Evolutionary conservation across 352 stramenopile species (phyloP).

Genomic region (Thalassiosira gravida): DNA sequence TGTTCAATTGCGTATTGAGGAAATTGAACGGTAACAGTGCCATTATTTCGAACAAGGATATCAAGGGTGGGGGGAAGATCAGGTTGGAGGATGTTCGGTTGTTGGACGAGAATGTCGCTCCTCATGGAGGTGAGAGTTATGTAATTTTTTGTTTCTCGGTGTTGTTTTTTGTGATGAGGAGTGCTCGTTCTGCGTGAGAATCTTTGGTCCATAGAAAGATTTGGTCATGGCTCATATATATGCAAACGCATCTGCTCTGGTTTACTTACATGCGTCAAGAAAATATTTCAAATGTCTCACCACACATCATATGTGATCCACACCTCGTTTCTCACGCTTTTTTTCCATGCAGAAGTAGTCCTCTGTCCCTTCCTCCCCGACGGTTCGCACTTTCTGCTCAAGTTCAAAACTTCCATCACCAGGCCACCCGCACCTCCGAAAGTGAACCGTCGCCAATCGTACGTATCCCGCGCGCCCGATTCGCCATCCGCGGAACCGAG

Average conservation of each 20-base stretch:
- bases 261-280: too few relatives aligned
- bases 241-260: too few relatives aligned
- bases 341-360: slow-evolving; percentile 73
- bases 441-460: slow-evolving; percentile 17
- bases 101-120: slow-evolving; percentile 71
- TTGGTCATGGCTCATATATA: too few relatives aligned
- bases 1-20: slow-evolving; percentile 71
- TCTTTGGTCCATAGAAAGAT: too few relatives aligned
- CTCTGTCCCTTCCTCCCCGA: slow-evolving; percentile 79
- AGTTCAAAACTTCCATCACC: slow-evolving; percentile 61
- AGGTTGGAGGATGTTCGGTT: slow-evolving; percentile 68
- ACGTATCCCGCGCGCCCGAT: slow-evolving; percentile 53
- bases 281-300: too few relatives aligned
- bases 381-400: slow-evolving; percentile 73
- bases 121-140: slow-evolving; percentile 71
- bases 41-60: slow-evolving; percentile 17
- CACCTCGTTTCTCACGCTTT: not conserved
- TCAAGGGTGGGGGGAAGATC: slow-evolving; percentile 5
- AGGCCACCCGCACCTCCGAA: slow-evolving; percentile 27
- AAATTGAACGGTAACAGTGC: slow-evolving; percentile 59
- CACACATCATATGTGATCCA: not conserved
- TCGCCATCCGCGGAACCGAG: slow-evolving; percentile 80
- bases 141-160: not conserved
- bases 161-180: not conserved
- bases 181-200: too few relatives aligned